These are phyloP conservation scores for Geotrichum carabidarum DNA, from an alignment of 1,139 yeast species.

Conservation along the genomic window DNA sequence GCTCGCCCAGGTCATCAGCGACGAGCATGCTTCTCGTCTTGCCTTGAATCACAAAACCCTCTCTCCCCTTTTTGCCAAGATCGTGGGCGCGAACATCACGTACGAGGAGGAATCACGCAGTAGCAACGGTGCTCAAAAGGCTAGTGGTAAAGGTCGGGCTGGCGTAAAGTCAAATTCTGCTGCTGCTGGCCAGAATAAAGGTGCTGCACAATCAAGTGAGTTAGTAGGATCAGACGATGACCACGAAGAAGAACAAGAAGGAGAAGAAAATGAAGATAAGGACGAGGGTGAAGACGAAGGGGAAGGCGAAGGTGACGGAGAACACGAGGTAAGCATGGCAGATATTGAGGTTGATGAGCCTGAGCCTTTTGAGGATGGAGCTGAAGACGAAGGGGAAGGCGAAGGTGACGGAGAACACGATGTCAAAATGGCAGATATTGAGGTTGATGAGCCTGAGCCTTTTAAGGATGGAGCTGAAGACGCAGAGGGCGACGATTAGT, in stretches of 20 bases:
- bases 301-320: not conserved
- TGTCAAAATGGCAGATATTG: not conserved
- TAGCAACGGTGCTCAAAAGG: not conserved
- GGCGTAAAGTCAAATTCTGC: not conserved
- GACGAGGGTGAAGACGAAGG: not conserved
- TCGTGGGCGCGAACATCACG: conserved; percentile 16
- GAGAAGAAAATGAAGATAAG: not conserved
- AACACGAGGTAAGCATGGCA: not conserved
- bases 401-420: not conserved
- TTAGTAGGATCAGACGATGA: conserved; percentile 1
- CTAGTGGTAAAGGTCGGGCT: not conserved
- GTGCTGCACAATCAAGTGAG: not conserved
- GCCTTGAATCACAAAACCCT: conserved; percentile 26
- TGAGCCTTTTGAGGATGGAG: not conserved
- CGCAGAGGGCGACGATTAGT: not conserved
- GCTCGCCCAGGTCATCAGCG: conserved; percentile 23
- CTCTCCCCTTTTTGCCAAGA: conserved; percentile 20
- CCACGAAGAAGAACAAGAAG: conserved; percentile 1
- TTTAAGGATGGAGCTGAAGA: not conserved
- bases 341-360: not conserved
- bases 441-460: not conserved
- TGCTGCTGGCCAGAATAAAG: not conserved
- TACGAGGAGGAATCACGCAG: conserved; percentile 1
- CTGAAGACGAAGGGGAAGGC: not conserved
- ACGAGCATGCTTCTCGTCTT: conserved; percentile 23